Conservation (phyloP, 345 rosid species). For the Linum lewisii region DNA sequence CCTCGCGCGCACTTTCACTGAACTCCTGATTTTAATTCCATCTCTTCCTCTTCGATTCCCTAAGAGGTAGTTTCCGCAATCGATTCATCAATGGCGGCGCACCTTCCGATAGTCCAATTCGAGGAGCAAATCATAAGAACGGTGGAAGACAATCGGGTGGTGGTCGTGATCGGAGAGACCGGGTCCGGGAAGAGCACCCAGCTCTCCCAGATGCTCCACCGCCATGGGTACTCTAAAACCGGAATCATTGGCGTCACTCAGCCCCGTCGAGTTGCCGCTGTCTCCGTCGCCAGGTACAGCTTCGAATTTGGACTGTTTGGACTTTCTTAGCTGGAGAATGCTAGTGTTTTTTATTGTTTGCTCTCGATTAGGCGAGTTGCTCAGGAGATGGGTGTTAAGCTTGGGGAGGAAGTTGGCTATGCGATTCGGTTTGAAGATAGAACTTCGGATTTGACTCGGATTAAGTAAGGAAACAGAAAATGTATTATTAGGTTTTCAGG, state of each 20-base stretch:
- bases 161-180: constrained; percentile 77
- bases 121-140: constrained; percentile 64
- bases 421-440: constrained; percentile 94
- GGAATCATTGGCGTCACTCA: constrained; percentile 79
- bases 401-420: constrained; percentile 95
- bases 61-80: neutral
- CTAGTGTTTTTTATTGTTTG: neutral
- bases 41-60: neutral
- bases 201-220: constrained; percentile 90
- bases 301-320: neutral
- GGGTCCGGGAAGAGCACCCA: constrained; percentile 98
- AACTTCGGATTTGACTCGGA: constrained; percentile 60
- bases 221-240: constrained; percentile 63
- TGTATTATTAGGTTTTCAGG: constrained; percentile 9
- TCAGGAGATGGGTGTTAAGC: constrained; percentile 78
- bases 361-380: constrained; percentile 55
- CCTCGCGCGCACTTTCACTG: neutral
- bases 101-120: constrained; percentile 69
- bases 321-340: neutral
- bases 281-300: constrained; percentile 71
- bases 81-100: constrained; percentile 50
- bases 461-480: constrained; percentile 66
- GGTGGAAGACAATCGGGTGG: constrained; percentile 63
- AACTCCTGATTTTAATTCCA: neutral
- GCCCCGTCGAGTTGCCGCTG: constrained; percentile 96